Evolutionary conservation across 2,329 filamentous ascomycete genomes (phyloP), one percentile per base, ranked within the genome.

Genomic region (Aspergillus neoniger): DNA sequence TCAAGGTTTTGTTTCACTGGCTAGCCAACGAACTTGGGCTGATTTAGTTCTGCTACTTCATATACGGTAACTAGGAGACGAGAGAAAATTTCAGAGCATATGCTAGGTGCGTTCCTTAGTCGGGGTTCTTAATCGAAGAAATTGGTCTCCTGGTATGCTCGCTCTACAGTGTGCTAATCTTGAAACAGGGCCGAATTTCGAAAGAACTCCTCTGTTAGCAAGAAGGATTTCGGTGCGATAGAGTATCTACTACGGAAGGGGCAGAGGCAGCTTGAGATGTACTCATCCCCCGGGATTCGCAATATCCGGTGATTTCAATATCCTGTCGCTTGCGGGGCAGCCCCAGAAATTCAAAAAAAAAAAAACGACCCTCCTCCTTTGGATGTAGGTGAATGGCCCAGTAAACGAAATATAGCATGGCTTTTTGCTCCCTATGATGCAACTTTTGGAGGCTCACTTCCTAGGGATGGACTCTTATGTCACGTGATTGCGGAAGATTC

Each of bases 191-290:
- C 81, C 28, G 92, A 97, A 72, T 98, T 99, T 72, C 81, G 87
- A 41, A 90, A 89, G 72, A 83, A 91, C 71, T 72, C 86, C 12
- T 72, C 75, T 8, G 75, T 96, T 58, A 88, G 90, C 75, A 95
- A 91, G 77, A 92, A 91, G 68, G 92, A 96, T 72, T 96, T 96
- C 76, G 82, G 83, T 15, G 88, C 92, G 5, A 89, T 97, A 59
- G 93, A 97, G 76, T 95, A 91, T 74, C 80, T 96, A 36, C 74
- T 97, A 55, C 85, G 93, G 62, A 94, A 91, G 74, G 93, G 93
- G 21, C 84, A 86, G 43, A 85, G 91, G 48, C 92, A 96, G 73
- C 81, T 97, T 17, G 91, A 96, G 64, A 85, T 88, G 49, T 95
- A 95, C 77, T 86, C 89, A n/a, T 86, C 88, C 5, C 87, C 90